These are phyloP conservation scores for Xylariomycetidae sp. DNA, from an alignment of 2,329 filamentous ascomycete species.

Conservation along the genomic window DNA sequence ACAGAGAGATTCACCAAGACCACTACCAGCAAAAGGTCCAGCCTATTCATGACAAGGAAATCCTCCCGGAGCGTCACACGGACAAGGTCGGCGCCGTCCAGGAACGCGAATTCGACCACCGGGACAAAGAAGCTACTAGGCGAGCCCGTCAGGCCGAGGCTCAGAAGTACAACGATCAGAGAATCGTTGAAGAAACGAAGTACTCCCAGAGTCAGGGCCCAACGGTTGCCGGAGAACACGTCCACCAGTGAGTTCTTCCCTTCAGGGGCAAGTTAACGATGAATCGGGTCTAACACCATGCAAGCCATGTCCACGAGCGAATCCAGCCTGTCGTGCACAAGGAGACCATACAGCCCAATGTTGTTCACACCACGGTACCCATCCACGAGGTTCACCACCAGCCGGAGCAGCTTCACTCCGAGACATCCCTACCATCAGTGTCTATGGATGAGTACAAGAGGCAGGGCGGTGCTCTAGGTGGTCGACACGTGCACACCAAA, in stretches of 20 bases:
- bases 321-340: constrained; percentile 69
- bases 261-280: too few species aligned
- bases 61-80: constrained; percentile 56
- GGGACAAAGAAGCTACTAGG: constrained; percentile 44
- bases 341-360: constrained; percentile 60
- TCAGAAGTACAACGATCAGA: constrained; percentile 48
- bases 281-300: too few species aligned
- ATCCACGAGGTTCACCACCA: constrained; percentile 70
- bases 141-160: constrained; percentile 47
- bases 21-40: constrained; percentile 69
- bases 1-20: constrained; percentile 67
- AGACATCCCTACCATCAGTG: constrained; percentile 60
- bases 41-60: constrained; percentile 41
- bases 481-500: constrained; percentile 51
- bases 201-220: constrained; percentile 44
- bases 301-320: constrained; percentile 56
- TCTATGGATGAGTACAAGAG: constrained; percentile 58
- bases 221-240: constrained; percentile 54
- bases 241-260: constrained; percentile 51
- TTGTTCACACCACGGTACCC: constrained; percentile 68
- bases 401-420: constrained; percentile 59
- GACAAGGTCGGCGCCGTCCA: constrained; percentile 56
- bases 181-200: constrained; percentile 39
- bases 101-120: constrained; percentile 58
- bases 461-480: constrained; percentile 48